Conservation (phyloP, 192 early-diverging fungal genomes). For the Irineochytrium annulatum region DNA sequence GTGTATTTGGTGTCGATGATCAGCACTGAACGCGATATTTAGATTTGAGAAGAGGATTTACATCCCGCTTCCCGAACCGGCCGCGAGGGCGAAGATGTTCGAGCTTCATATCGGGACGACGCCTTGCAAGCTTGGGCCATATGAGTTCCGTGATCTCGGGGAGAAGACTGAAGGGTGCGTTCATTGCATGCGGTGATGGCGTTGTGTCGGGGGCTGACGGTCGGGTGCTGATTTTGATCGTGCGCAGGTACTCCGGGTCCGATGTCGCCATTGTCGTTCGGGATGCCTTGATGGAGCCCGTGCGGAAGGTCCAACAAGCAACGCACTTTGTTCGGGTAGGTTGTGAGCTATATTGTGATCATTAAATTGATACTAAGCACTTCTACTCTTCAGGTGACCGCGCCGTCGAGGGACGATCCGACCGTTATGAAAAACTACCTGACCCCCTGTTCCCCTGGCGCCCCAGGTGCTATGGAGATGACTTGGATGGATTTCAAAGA, state of each 20-base stretch:
- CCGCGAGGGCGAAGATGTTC: constrained; percentile 88
- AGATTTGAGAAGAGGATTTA: constrained; percentile 98
- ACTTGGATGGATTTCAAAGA: constrained; percentile 79
- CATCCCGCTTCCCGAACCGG: constrained; percentile 89
- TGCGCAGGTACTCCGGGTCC: constrained; percentile 79
- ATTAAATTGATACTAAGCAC: constrained; percentile 12
- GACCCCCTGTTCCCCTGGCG: constrained; percentile 95
- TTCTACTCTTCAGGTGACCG: constrained; percentile 41
- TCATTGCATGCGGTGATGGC: too few species aligned
- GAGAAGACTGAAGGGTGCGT: constrained; percentile 76
- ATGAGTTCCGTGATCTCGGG: constrained; percentile 74
- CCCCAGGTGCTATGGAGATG: constrained; percentile 78
- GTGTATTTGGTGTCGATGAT: constrained; percentile 9
- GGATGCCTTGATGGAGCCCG: constrained; percentile 96
- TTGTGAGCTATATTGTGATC: background rate
- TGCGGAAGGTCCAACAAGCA: constrained; percentile 90
- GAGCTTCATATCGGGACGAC: constrained; percentile 89
- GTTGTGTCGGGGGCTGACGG: background rate
- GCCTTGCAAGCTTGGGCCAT: constrained; percentile 67
- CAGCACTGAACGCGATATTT: background rate
- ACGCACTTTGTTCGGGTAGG: constrained; percentile 84
- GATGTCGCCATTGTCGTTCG: constrained; percentile 92
- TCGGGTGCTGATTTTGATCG: constrained; percentile 2
- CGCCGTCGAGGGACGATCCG: constrained; percentile 55
- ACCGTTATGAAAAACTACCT: constrained; percentile 51